phyloP scores from a whole-genome alignment of 768 basidiomycete genomes.

The Suillus cothurnatus region DNA sequence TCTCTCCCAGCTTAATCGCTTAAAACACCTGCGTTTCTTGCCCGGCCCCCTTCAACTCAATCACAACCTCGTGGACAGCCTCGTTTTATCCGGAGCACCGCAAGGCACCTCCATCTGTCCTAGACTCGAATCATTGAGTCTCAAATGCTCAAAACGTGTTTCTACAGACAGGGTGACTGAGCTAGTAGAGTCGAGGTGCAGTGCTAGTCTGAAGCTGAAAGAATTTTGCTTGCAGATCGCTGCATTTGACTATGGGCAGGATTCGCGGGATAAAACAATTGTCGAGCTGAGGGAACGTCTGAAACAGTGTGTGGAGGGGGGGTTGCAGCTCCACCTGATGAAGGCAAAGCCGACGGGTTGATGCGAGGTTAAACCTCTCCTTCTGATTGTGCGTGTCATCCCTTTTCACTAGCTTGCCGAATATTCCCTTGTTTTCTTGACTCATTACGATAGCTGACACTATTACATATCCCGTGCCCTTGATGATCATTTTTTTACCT shows the following conservation, averaged over 20 bases:
- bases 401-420: neutral
- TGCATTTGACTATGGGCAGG: slow-evolving; percentile 31
- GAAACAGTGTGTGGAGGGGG: slow-evolving; percentile 22
- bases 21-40: slow-evolving; percentile 23
- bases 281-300: slow-evolving; percentile 17
- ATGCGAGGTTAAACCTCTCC: slow-evolving; percentile 7
- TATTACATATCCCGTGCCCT: neutral
- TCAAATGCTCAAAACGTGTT: slow-evolving; percentile 28
- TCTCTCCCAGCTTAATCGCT: slow-evolving; percentile 19
- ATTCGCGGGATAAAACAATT: slow-evolving; percentile 31
- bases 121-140: slow-evolving; percentile 23
- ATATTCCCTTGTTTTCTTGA: neutral
- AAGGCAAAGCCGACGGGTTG: slow-evolving; percentile 21
- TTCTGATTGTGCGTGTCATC: neutral
- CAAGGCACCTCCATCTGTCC: slow-evolving; percentile 21
- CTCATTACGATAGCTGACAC: neutral
- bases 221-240: slow-evolving; percentile 28
- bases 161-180: slow-evolving; percentile 24
- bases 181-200: slow-evolving; percentile 29
- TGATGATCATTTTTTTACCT: neutral
- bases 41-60: slow-evolving; percentile 35
- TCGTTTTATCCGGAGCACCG: slow-evolving; percentile 9
- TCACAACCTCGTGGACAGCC: slow-evolving; percentile 30
- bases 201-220: slow-evolving; percentile 14
- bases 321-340: slow-evolving; percentile 24